phyloP scores from a whole-genome alignment of 2,329 filamentous ascomycete genomes.

The Knoxdaviesia capensis region DNA sequence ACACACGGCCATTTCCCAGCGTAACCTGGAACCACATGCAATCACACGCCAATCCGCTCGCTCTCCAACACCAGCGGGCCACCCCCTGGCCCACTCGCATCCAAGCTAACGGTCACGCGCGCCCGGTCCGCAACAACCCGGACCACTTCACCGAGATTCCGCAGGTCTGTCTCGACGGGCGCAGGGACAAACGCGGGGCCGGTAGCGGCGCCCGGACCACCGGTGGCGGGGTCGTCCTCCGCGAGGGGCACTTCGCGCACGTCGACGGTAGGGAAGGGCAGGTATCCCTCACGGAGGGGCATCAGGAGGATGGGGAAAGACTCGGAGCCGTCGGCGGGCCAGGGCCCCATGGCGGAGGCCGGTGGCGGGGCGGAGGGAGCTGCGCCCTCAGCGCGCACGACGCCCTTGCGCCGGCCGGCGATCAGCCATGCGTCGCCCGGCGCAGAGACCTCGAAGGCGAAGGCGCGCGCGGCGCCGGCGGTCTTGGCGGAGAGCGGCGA shows the following conservation, averaged over 20 bases:
- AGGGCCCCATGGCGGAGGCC: too few relatives aligned
- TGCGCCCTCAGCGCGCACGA: slow-evolving; percentile 36
- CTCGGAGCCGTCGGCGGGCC: slow-evolving; percentile 11
- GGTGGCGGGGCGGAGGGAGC: too few relatives aligned
- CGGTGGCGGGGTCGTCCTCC: slow-evolving; percentile 6
- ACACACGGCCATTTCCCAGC: too few relatives aligned
- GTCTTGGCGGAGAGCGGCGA: slow-evolving; percentile 11
- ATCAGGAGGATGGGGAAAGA: slow-evolving; percentile 53
- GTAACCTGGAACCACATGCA: too few relatives aligned
- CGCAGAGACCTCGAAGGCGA: slow-evolving; percentile 65
- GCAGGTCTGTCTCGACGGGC: slow-evolving; percentile 59
- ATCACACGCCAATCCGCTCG: slow-evolving; percentile 15
- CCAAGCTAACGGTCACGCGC: slow-evolving; percentile 54
- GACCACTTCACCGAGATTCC: slow-evolving; percentile 59
- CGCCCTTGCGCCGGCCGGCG: slow-evolving; percentile 60
- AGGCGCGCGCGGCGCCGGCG: slow-evolving; percentile 26
- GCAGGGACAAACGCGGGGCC: slow-evolving; percentile 5
- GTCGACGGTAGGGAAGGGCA: slow-evolving; percentile 63
- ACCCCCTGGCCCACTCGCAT: slow-evolving; percentile 43
- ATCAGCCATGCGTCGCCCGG: slow-evolving; percentile 65
- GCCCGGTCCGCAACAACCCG: slow-evolving; percentile 51
- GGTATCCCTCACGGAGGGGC: slow-evolving; percentile 55
- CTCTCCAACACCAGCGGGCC: slow-evolving; percentile 48
- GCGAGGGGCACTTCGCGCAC: slow-evolving; percentile 37
- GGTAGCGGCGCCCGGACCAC: slow-evolving; percentile 7